Conservation (phyloP, 2,329 filamentous ascomycete genomes). For the Fusarium algeriense region DNA sequence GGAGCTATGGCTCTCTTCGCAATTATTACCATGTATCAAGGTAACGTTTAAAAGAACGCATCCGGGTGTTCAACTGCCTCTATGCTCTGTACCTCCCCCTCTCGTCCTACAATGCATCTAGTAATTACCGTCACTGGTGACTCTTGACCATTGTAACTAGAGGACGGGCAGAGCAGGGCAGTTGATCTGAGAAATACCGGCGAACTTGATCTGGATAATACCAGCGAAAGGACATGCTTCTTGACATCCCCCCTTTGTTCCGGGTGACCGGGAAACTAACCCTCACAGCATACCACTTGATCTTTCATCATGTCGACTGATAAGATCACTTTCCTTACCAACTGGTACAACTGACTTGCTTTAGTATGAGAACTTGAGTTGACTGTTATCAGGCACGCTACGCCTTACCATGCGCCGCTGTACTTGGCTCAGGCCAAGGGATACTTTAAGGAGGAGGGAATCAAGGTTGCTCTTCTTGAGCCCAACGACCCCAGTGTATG, state of each 20-base stretch:
- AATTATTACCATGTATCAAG: slow-evolving; percentile 54
- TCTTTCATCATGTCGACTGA: slow-evolving; percentile 78
- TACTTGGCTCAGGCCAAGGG: slow-evolving; percentile 83
- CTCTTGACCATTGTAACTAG: not conserved
- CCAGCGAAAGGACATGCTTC: slow-evolving; percentile 91
- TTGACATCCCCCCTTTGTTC: slow-evolving; percentile 55
- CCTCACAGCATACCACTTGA: slow-evolving; percentile 58
- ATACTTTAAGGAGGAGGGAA: slow-evolving; percentile 79
- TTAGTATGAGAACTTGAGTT: slow-evolving; percentile 38
- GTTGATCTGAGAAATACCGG: slow-evolving; percentile 80
- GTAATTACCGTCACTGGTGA: not conserved
- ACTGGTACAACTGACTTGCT: slow-evolving; percentile 69
- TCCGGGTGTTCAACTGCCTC: slow-evolving; percentile 58
- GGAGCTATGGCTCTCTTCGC: slow-evolving; percentile 46
- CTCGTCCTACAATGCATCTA: not conserved
- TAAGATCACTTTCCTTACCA: slow-evolving; percentile 87
- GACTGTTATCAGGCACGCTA: slow-evolving; percentile 74
- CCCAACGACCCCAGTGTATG: slow-evolving; percentile 81
- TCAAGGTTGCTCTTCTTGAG: slow-evolving; percentile 82
- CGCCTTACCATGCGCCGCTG: slow-evolving; percentile 82
- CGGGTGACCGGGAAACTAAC: slow-evolving; percentile 59
- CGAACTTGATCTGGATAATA: slow-evolving; percentile 90
- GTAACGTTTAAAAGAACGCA: slow-evolving; percentile 62
- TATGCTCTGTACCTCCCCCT: slow-evolving; percentile 26
- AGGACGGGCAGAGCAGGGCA: slow-evolving; percentile 45